These are phyloP conservation scores for Diplodia corticola DNA, from an alignment of 2,329 filamentous ascomycete genomes.

Conservation along the genomic window DNA sequence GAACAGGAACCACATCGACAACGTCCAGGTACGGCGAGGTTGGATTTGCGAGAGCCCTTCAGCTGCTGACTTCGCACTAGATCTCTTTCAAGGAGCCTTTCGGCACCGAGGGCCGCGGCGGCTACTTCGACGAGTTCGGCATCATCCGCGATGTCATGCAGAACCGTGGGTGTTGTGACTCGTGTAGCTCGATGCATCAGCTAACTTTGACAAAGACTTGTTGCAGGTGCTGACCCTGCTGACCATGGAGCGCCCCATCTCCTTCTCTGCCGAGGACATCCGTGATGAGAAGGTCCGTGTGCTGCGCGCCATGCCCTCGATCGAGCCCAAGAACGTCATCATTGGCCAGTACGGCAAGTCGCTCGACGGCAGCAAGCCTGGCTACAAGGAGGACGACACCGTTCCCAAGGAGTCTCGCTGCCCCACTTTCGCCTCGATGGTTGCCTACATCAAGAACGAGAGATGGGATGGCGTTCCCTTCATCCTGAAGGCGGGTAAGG, in stretches of 20 bases:
- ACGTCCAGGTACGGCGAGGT: slow-evolving; percentile 58
- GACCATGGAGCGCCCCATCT: slow-evolving; percentile 97
- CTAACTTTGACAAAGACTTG: slow-evolving; percentile 58
- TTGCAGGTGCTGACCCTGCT: slow-evolving; percentile 94
- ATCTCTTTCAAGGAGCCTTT: slow-evolving; percentile 99
- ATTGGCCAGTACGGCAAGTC: slow-evolving; percentile 98
- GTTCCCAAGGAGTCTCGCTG: slow-evolving; percentile 96
- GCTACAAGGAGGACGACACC: slow-evolving; percentile 98
- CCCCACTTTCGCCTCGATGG: slow-evolving; percentile 96
- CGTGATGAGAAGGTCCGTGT: slow-evolving; percentile 98
- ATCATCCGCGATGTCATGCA: slow-evolving; percentile 99
- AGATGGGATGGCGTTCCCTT: slow-evolving; percentile 98
- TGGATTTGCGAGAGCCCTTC: background rate
- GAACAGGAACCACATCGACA: slow-evolving; percentile 99
- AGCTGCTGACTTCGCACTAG: slow-evolving; percentile 35
- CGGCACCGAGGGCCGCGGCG: slow-evolving; percentile 94
- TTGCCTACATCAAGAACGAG: slow-evolving; percentile 99
- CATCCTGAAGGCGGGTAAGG: slow-evolving; percentile 99
- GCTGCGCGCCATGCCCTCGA: slow-evolving; percentile 85
- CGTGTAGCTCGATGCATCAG: background rate
- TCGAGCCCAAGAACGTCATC: slow-evolving; percentile 99
- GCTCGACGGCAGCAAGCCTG: slow-evolving; percentile 91
- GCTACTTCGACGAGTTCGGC: slow-evolving; percentile 99
- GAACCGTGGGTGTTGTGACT: slow-evolving; percentile 64
- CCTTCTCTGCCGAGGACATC: slow-evolving; percentile 96